Base-by-base conservation (phyloP, 345 rosid species). In the Salix arbutifolia region DNA sequence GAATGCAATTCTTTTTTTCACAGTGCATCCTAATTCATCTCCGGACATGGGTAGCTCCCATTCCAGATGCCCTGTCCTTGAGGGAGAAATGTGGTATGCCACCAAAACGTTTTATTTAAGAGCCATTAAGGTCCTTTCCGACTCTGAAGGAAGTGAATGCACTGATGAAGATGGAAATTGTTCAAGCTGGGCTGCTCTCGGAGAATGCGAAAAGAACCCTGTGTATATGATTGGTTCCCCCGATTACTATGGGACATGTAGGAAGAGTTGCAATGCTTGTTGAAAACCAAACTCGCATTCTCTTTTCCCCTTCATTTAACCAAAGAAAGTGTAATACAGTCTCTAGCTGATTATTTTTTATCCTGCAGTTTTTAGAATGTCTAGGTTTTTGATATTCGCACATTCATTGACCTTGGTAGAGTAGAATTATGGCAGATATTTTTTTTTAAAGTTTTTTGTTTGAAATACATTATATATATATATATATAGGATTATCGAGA, bases 201-300 rank as follows among this genome's bases (percentile, higher is more conserved):
- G 98, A 0, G 98, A 96, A 77, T 93, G 98, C 83, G 84, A 86
- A 80, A 93, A 80, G 79, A 96, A 96, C 77, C 94, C 97, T 13
- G 86, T 96, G 25, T 96, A 81, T 85, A 93, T 96, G 99, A 74
- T 88, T 44, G 98, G 99, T 67, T 88, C 98, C 56, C 91, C 94
- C 26, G 98, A 93, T 84, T 92, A 96, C 83, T 93, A 78, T 1
- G 98, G 99, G 46, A 88, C 98, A 1, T 96, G 98, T 80, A 87
- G 92, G 85, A 96, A 88, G 87, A 96, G 98, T 78, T 96, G 99
- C 70, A 82, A 87, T 35, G 89, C 86, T 38, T 90, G 97, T 80
- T 88, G 78, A 85, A 26, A 28, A 64, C 11, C 21, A 21, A 30
- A n/a, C 42, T 23, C 50, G 3, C 11, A 21, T 30, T 26, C 17